A percentile compares a stretch with the other conserved stretches of the same genome.
phyloP scores from a whole-genome alignment of 176 grass and related monocot species.

The Microstegium vimineum region DNA sequence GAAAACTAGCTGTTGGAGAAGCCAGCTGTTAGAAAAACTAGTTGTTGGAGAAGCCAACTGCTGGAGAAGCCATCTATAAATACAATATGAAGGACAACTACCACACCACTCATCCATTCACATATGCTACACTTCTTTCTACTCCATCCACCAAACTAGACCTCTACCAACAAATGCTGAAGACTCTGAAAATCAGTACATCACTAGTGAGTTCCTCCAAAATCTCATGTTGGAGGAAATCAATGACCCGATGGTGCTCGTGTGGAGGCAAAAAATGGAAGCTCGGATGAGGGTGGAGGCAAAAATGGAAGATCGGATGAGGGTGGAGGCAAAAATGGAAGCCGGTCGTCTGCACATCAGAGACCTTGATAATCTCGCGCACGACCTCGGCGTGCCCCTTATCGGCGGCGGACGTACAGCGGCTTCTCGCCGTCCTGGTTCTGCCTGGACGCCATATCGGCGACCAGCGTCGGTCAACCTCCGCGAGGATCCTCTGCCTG shows the following conservation, averaged over 20 bases:
- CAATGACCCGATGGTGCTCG: not conserved
- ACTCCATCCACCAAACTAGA: too few species aligned
- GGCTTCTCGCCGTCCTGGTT: conserved; percentile 83
- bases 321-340: too few species aligned
- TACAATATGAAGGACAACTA: too few species aligned
- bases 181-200: not conserved
- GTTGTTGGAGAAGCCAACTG: too few species aligned
- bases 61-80: too few species aligned
- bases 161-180: too few species aligned
- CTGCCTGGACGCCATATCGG: conserved; percentile 52
- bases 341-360: conserved; percentile 57
- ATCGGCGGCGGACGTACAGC: conserved; percentile 72
- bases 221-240: not conserved
- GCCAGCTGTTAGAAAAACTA: too few species aligned
- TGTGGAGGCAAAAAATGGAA: not conserved
- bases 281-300: too few species aligned
- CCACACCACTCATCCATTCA: too few species aligned
- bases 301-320: too few species aligned
- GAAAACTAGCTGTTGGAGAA: too few species aligned
- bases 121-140: too few species aligned
- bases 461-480: conserved; percentile 33
- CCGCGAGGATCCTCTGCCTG: conserved; percentile 63
- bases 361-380: conserved; percentile 65
- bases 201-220: not conserved
- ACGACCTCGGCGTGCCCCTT: conserved; percentile 65